Evolutionary conservation across 1,139 yeast species (phyloP).

Genomic region (Sugiyamaella sp.): DNA sequence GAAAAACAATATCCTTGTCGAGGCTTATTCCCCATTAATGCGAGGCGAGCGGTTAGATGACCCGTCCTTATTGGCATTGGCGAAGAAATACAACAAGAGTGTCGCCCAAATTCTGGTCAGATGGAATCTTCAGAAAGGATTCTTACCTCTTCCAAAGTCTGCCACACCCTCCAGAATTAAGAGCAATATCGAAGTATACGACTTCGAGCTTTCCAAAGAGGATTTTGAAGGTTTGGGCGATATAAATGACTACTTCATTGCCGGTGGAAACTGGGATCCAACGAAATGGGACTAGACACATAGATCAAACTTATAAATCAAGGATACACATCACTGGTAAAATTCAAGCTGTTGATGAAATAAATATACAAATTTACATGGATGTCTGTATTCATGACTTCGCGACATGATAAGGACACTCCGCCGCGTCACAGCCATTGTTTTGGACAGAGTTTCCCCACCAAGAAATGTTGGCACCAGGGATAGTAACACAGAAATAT

Average conservation of each 20-base stretch:
- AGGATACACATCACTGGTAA: too few species aligned
- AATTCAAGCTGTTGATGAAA: too few species aligned
- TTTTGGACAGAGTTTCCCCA: slow-evolving; percentile 58
- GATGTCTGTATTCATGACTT: too few species aligned
- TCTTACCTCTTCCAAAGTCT: slow-evolving; percentile 61
- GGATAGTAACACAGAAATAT: slow-evolving; percentile 57
- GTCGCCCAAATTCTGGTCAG: slow-evolving; percentile 51
- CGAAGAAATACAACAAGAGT: slow-evolving; percentile 43
- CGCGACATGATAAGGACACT: slow-evolving; percentile 8
- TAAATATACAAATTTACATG: too few species aligned
- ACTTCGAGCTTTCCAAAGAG: slow-evolving; percentile 46
- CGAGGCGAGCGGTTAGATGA: slow-evolving; percentile 55
- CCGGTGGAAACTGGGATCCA: slow-evolving; percentile 21
- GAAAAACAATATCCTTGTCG: slow-evolving; percentile 54
- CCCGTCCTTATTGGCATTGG: slow-evolving; percentile 25
- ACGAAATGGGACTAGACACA: slow-evolving; percentile 15
- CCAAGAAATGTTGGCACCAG: slow-evolving; percentile 48
- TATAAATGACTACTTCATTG: slow-evolving; percentile 16
- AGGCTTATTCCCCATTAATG: slow-evolving; percentile 75
- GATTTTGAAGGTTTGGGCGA: slow-evolving; percentile 24
- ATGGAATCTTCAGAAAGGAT: slow-evolving; percentile 44
- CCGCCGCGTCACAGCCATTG: slow-evolving; percentile 16
- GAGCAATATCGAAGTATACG: slow-evolving; percentile 49
- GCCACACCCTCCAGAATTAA: slow-evolving; percentile 66
- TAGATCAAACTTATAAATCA: not conserved